A percentile compares a stretch with the other conserved stretches of the same genome.
phyloP scores from a whole-genome alignment of 495 filamentous ascomycete genomes.

The Penicillium verhagenii region DNA sequence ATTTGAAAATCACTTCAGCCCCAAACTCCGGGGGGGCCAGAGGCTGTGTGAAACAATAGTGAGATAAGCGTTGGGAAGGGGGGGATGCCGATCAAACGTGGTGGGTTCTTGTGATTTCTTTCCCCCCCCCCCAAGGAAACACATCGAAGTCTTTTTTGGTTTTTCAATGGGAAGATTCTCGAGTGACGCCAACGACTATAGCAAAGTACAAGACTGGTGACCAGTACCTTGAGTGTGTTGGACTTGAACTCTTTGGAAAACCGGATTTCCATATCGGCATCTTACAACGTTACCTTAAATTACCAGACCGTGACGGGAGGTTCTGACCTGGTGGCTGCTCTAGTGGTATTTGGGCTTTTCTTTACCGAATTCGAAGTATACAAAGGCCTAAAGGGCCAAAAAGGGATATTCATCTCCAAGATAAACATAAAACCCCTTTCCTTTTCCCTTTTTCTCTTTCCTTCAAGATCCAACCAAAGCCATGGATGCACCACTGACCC shows the following conservation, averaged over 20 bases:
- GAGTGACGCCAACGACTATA: background rate
- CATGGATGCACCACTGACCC: background rate
- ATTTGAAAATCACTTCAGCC: too few relatives aligned
- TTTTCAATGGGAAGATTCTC: too few relatives aligned
- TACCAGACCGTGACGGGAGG: too few relatives aligned
- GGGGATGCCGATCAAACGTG: background rate
- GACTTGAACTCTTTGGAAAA: background rate
- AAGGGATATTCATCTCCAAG: background rate
- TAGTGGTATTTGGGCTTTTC: background rate
- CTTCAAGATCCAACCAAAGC: background rate
- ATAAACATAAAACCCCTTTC: slow-evolving; percentile 7
- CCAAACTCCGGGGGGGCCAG: background rate
- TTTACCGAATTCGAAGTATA: background rate
- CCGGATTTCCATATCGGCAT: background rate
- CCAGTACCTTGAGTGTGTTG: background rate
- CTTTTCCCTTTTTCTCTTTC: background rate
- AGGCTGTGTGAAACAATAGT: background rate
- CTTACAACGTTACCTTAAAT: background rate
- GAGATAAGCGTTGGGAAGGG: background rate
- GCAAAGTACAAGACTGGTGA: background rate
- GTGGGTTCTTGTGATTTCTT: too few relatives aligned
- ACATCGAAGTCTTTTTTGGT: too few relatives aligned
- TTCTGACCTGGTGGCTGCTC: background rate
- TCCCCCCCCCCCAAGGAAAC: too few relatives aligned
- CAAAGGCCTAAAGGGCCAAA: too few relatives aligned